phyloP scores from a whole-genome alignment of 495 filamentous ascomycete genomes.

The Lasiosphaeris hirsuta region DNA sequence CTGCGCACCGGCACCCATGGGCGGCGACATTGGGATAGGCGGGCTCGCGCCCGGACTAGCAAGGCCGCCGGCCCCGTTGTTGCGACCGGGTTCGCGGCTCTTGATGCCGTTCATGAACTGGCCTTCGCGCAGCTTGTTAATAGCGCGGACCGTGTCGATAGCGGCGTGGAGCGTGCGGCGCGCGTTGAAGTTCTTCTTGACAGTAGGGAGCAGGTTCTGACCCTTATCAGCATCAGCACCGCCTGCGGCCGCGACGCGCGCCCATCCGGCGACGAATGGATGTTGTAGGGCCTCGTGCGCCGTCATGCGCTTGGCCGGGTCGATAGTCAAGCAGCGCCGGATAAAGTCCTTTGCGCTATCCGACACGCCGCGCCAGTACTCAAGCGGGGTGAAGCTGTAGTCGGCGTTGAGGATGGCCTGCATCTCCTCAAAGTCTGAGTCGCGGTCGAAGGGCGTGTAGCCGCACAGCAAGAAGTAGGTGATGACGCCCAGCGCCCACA shows the following conservation, averaged over 20 bases:
- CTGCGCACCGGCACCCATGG: not conserved
- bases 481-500: slow-evolving; percentile 96
- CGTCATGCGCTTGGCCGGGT: slow-evolving; percentile 83
- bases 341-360: slow-evolving; percentile 85
- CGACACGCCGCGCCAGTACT: slow-evolving; percentile 97
- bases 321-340: slow-evolving; percentile 75
- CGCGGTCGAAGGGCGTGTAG: slow-evolving; percentile 97
- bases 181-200: slow-evolving; percentile 99
- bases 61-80: slow-evolving; percentile 11
- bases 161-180: slow-evolving; percentile 89
- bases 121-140: slow-evolving; percentile 91
- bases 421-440: slow-evolving; percentile 98
- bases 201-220: slow-evolving; percentile 80
- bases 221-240: slow-evolving; percentile 65
- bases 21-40: slow-evolving; percentile 6
- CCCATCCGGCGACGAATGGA: slow-evolving; percentile 70
- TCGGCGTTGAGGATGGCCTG: slow-evolving; percentile 95
- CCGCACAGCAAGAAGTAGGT: slow-evolving; percentile 97
- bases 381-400: slow-evolving; percentile 91
- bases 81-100: slow-evolving; percentile 35
- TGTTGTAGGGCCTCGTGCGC: slow-evolving; percentile 90
- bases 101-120: slow-evolving; percentile 67
- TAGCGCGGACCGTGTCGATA: slow-evolving; percentile 96
- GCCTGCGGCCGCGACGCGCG: slow-evolving; percentile 31
- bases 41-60: not conserved